Conservation (phyloP, 768 basidiomycete species). For the Phlegmacium glaucopus region DNA sequence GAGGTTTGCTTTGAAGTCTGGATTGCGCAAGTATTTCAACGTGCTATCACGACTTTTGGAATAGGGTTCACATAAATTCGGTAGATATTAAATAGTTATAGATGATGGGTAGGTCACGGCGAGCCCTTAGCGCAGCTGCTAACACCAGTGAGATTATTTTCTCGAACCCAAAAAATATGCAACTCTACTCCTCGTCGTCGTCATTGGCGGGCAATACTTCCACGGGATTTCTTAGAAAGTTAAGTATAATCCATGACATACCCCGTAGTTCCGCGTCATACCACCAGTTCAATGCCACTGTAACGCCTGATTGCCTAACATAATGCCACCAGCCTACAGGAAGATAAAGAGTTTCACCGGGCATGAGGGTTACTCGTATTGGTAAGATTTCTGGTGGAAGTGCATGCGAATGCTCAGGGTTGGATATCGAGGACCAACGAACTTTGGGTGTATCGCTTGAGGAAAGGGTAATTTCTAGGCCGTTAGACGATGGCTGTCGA, state of each 20-base stretch:
- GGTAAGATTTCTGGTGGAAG: slow-evolving; percentile 58
- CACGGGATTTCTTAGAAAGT: slow-evolving; percentile 48
- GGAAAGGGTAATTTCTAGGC: slow-evolving; percentile 31
- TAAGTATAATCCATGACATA: slow-evolving; percentile 66
- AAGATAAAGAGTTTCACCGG: slow-evolving; percentile 83
- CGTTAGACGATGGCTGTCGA: slow-evolving; percentile 34
- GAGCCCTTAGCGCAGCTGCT: too few relatives aligned
- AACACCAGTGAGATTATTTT: too few relatives aligned
- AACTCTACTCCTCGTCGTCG: slow-evolving; percentile 27
- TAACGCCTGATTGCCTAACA: slow-evolving; percentile 67
- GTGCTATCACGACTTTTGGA: too few relatives aligned
- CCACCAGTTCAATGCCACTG: slow-evolving; percentile 86
- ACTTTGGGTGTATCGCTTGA: slow-evolving; percentile 35
- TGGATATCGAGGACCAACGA: slow-evolving; percentile 78
- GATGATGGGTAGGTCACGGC: too few relatives aligned
- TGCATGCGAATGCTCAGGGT: slow-evolving; percentile 48
- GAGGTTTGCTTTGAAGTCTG: too few relatives aligned
- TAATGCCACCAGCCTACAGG: slow-evolving; percentile 97
- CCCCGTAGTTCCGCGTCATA: slow-evolving; percentile 79
- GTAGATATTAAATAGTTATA: too few relatives aligned
- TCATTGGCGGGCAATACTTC: slow-evolving; percentile 33
- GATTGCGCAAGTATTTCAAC: too few relatives aligned
- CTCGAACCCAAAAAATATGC: too few relatives aligned
- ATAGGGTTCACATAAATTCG: too few relatives aligned
- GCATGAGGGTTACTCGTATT: slow-evolving; percentile 58